phyloP scores from a whole-genome alignment of 306 rosid genomes.

The Castanea mollissima region DNA sequence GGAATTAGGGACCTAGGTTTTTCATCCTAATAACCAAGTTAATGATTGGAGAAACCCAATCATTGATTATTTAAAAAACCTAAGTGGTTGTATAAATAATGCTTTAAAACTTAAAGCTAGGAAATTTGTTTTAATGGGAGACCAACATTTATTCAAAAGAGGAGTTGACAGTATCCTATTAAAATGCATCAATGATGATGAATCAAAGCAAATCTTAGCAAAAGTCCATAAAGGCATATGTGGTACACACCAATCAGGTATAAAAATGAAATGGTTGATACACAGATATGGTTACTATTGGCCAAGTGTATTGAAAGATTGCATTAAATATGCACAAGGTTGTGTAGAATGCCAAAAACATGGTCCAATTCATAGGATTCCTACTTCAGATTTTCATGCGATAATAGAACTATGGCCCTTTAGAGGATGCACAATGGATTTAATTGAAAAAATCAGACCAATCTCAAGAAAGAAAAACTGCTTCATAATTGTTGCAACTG shows the following conservation, averaged over 20 bases:
- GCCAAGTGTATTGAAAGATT: background rate
- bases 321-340: no score
- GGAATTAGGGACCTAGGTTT: no score
- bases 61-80: no score
- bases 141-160: background rate
- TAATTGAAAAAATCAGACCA: background rate
- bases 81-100: no score
- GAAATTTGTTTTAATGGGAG: no score
- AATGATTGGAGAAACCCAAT: background rate
- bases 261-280: background rate
- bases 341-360: background rate
- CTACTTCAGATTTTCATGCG: background rate
- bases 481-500: background rate
- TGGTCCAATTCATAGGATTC: background rate
- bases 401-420: background rate
- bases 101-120: no score
- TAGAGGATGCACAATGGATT: background rate
- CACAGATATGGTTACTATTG: background rate
- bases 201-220: background rate
- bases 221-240: background rate
- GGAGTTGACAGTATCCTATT: background rate
- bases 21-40: no score
- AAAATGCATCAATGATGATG: rapidly evolving
- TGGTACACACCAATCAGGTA: background rate
- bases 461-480: background rate